Conservation (phyloP, 345 rosid genomes). For the Rhodomyrtus tomentosa region DNA sequence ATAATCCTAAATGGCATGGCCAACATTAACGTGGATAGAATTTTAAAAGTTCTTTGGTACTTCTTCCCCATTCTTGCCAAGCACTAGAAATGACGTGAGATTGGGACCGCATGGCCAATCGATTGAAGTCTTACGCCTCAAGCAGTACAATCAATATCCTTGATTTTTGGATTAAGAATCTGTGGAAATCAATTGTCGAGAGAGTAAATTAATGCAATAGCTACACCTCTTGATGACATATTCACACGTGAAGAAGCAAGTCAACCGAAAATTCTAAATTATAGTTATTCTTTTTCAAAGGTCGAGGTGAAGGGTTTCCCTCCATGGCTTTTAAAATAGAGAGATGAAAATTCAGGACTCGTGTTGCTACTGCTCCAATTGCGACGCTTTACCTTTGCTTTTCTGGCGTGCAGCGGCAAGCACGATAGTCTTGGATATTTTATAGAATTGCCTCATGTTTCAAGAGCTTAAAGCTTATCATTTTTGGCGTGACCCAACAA, state of each 20-base stretch:
- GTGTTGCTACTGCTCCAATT: not conserved
- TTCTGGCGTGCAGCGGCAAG: not conserved
- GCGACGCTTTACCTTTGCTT: not conserved
- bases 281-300: not conserved
- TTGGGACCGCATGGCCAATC: not conserved
- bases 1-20: no score
- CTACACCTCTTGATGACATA: not conserved
- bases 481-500: not conserved
- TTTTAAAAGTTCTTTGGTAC: no score
- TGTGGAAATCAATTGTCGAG: not conserved
- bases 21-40: no score
- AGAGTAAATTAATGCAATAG: not conserved
- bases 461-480: not conserved
- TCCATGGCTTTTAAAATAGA: not conserved
- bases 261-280: not conserved
- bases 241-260: not conserved
- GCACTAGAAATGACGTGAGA: not conserved
- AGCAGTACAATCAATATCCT: not conserved
- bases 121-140: not conserved
- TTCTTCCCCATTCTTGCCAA: not conserved
- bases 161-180: not conserved
- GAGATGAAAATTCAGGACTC: no score
- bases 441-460: not conserved
- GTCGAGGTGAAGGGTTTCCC: not conserved
- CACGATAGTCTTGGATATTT: no score